Base-by-base conservation (phyloP, 192 early-diverging fungal genomes). In the Linnemannia hyalina region DNA sequence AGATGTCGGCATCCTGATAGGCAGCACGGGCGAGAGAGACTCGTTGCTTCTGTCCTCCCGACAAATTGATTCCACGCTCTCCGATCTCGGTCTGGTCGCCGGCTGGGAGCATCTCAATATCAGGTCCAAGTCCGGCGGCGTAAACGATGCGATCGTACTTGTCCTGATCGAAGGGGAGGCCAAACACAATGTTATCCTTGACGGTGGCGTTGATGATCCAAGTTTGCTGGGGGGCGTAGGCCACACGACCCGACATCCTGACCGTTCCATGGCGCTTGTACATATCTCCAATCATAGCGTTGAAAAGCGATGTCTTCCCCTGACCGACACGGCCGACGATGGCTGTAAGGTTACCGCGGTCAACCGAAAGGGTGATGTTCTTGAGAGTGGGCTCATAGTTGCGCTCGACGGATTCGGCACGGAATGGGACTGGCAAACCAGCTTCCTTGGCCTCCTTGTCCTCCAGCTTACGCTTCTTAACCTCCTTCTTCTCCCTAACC, bases 181-280 rank as follows among this genome's bases (percentile, higher is more conserved):
- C 97, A 93, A 98, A 97, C 13, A 95, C 68, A 89, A 99, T 95
- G 86, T 99, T 99, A 42, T 98, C 96, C 49, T 95, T 91, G 44
- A 99, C 68, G 7, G 95, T 96, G 6, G 94, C 93, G 76, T 99
- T 99, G 93, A 97, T 95, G 68, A 99, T 96, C 97, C 97, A 99
- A 11, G 98, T 91, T 44, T 77, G 76, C 16, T 82, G 81, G 13
- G 81, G 81, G 9, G 42, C 95, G 86, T 96, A 96, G 10, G 95
- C 95, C 26, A 95, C 81, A 18, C 81, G 73, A 32, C 90, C 91
- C 36, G 92, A 89, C 8, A 98, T 77, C 11, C 73, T 83, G 9
- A 97, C 95, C 9, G 90, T 84, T 47, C 95, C 96, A 7, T 52
- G 42, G 1, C 88, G 49, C 70, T 89, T 92, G 79, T 94, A 92